Percentiles rank a stretch among this genome's conserved stretches.
These are phyloP conservation scores for Voacanga thouarsii DNA, from an alignment of 257 asterid genomes.

Conservation along the genomic window DNA sequence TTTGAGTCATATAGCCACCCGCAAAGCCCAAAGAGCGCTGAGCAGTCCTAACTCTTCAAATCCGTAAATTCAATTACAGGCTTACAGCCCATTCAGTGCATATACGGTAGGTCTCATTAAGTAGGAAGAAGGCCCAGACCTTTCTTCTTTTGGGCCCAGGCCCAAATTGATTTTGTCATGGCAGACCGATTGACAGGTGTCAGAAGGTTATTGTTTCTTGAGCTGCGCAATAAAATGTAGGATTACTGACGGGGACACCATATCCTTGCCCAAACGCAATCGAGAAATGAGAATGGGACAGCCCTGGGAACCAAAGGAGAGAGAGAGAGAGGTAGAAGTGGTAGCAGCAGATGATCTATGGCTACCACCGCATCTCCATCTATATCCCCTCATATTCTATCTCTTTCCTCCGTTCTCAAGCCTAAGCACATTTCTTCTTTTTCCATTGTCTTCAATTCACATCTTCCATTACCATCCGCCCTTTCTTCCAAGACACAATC, in stretches of 20 bases:
- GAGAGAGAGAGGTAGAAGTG: not conserved
- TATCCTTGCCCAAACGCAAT: not conserved
- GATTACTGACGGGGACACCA: not conserved
- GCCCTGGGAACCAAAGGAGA: not conserved
- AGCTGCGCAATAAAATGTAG: not conserved
- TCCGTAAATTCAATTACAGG: too few species aligned
- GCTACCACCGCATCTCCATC: constrained; percentile 17
- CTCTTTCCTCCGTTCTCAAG: constrained; percentile 5
- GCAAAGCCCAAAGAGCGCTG: too few species aligned
- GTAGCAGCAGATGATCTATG: constrained; percentile 2
- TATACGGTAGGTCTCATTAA: too few species aligned
- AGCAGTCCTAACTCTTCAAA: too few species aligned
- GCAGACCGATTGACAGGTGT: not conserved
- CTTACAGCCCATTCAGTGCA: too few species aligned
- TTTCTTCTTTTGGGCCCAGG: not conserved
- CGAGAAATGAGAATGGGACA: not conserved
- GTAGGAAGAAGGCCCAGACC: not conserved
- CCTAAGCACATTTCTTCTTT: constrained; percentile 5
- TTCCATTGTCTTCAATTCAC: not conserved
- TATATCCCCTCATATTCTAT: constrained; percentile 6
- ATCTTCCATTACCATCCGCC: constrained; percentile 12
- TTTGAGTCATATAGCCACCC: too few species aligned
- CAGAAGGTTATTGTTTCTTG: not conserved
- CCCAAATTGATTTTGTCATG: too few species aligned
- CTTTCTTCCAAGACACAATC: constrained; percentile 12